A percentile compares a stretch with the other conserved stretches of the same genome.
Conservation (phyloP, 129 eudicot species). For the Chrysanthemum seticuspe region DNA sequence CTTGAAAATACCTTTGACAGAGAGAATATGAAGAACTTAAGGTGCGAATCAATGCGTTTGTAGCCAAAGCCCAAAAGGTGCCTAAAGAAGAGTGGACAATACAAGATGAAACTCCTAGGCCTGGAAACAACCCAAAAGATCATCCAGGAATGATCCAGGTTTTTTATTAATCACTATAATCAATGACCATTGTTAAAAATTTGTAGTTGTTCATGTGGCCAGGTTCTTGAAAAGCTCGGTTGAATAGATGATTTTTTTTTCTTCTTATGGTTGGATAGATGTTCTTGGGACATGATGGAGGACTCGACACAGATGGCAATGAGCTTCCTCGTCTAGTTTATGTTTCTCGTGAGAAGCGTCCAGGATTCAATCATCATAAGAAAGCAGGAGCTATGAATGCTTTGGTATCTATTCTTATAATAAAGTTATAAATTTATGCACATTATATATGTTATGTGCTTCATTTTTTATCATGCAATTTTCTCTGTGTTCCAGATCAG, state of each 20-base stretch:
- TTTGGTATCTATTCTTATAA: conserved; percentile 51
- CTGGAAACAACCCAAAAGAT: conserved; percentile 81
- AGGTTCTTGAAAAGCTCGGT: no score
- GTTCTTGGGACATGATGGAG: conserved; percentile 90
- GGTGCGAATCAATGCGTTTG: conserved; percentile 71
- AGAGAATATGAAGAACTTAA: conserved; percentile 82
- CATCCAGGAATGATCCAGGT: conserved; percentile 98
- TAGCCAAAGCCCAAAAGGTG: conserved; percentile 72
- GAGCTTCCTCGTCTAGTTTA: conserved; percentile 86
- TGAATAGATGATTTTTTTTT: not conserved
- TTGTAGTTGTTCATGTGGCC: not conserved
- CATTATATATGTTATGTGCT: not conserved
- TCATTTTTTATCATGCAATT: not conserved
- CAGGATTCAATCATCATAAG: conserved; percentile 92
- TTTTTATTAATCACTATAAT: not conserved
- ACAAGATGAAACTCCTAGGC: conserved; percentile 91
- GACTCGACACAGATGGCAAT: conserved; percentile 82
- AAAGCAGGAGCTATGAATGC: conserved; percentile 99
- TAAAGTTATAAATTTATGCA: not conserved
- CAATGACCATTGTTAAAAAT: not conserved
- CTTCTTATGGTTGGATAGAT: conserved; percentile 42
- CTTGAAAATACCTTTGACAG: conserved; percentile 31
- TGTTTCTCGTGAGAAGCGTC: conserved; percentile 96
- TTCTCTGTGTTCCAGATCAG: conserved; percentile 50
- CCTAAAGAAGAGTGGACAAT: conserved; percentile 94